Evolutionary conservation across 2,329 filamentous ascomycete genomes (phyloP).

Genomic region (Aspergillus alliaceus): DNA sequence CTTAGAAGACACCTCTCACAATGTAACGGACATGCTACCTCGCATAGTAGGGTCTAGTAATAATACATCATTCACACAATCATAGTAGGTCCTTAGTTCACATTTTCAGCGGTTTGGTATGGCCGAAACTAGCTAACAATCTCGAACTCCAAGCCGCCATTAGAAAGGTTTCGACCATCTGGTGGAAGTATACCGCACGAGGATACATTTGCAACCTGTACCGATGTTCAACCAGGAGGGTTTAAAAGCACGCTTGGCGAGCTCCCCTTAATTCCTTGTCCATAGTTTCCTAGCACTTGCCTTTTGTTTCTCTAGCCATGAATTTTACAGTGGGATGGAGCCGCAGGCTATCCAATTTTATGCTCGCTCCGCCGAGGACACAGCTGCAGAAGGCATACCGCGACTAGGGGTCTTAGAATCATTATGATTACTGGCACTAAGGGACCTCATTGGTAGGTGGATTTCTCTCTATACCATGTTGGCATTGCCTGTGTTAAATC

Average conservation of each 20-base stretch:
- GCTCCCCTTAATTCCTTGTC: not conserved
- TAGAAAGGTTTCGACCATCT: not conserved
- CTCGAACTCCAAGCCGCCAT: not conserved
- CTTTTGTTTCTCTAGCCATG: constrained; percentile 1
- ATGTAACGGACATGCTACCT: not conserved
- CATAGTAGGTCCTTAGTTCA: not conserved
- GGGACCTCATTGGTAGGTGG: not conserved
- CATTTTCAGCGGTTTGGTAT: no score
- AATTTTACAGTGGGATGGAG: not conserved
- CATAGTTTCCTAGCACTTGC: constrained; percentile 3
- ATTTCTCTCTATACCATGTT: not conserved
- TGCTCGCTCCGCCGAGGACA: constrained; percentile 2
- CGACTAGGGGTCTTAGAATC: constrained; percentile 2
- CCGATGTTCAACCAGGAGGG: not conserved
- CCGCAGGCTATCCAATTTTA: constrained; percentile 3
- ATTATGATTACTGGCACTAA: constrained; percentile 6
- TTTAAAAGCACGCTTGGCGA: not conserved
- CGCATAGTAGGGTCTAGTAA: not conserved
- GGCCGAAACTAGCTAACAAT: not conserved
- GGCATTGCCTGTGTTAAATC: not conserved
- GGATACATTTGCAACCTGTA: constrained; percentile 6
- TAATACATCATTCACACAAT: not conserved
- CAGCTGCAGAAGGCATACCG: not conserved
- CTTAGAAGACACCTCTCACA: not conserved
- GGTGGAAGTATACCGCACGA: constrained; percentile 2